Percentiles rank a stretch among this genome's conserved stretches.
Evolutionary conservation across 2,329 filamentous ascomycete species (phyloP).

Genomic region (Lachnellula hyalina): DNA sequence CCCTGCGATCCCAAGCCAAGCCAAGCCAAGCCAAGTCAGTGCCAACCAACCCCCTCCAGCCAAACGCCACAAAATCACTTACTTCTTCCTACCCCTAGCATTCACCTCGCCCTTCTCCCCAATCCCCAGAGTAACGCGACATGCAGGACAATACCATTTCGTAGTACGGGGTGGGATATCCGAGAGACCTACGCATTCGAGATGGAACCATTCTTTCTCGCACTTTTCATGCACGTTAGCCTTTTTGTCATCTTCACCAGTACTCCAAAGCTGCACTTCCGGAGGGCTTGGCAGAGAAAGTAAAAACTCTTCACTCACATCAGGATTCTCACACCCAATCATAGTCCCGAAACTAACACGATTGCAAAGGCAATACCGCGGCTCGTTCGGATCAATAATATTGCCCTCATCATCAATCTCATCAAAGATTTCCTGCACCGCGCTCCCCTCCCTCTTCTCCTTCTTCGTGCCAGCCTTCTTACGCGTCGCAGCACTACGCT

Average conservation of each 20-base stretch:
- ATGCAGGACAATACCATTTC: constrained; percentile 83
- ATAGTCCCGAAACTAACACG: constrained; percentile 77
- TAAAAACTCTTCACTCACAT: constrained; percentile 47
- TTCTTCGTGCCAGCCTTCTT: constrained; percentile 54
- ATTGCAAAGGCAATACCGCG: constrained; percentile 72
- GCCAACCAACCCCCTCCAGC: no score
- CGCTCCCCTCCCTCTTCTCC: constrained; percentile 32
- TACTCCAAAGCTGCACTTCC: background rate
- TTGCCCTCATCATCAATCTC: constrained; percentile 65
- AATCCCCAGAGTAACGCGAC: constrained; percentile 56
- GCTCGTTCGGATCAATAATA: constrained; percentile 68
- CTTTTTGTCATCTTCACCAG: background rate
- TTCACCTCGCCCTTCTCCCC: constrained; percentile 59
- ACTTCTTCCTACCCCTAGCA: constrained; percentile 32
- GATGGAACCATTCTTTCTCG: constrained; percentile 80
- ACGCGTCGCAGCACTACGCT: constrained; percentile 62
- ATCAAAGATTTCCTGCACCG: constrained; percentile 45
- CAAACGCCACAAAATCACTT: background rate
- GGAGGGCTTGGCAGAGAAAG: background rate
- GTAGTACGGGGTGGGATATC: constrained; percentile 65
- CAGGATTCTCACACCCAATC: constrained; percentile 76
- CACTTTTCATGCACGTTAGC: constrained; percentile 45
- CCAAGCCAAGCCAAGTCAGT: background rate
- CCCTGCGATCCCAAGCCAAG: background rate
- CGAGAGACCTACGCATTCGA: constrained; percentile 67